Evolutionary conservation across 2,329 filamentous ascomycete species (phyloP).

Genomic region (Cadophora gregata): DNA sequence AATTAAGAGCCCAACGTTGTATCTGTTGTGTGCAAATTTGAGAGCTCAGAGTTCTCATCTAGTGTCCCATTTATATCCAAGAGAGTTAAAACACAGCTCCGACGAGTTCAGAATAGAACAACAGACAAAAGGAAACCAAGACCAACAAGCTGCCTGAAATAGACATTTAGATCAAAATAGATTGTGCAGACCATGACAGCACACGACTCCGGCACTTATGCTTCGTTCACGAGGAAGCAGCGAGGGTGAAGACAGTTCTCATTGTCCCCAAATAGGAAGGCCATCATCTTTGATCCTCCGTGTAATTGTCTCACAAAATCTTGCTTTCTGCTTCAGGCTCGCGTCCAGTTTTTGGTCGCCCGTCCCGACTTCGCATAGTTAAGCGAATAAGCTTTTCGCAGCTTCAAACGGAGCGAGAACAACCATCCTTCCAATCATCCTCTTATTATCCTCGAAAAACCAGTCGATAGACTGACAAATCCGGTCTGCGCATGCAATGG

Average conservation of each 20-base stretch:
- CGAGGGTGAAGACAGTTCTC: not conserved
- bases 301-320: constrained; percentile 16
- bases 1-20: too few relatives aligned
- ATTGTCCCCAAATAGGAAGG: constrained; percentile 13
- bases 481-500: constrained; percentile 21
- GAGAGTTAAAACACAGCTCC: not conserved
- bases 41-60: too few relatives aligned
- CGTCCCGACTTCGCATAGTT: constrained; percentile 2
- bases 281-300: constrained; percentile 10
- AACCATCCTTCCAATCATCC: constrained; percentile 21
- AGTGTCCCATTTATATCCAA: too few relatives aligned
- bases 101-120: not conserved
- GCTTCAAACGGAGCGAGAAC: constrained; percentile 27
- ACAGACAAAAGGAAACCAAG: not conserved
- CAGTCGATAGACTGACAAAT: constrained; percentile 28
- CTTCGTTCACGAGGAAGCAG: not conserved
- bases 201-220: not conserved
- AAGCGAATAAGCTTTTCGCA: constrained; percentile 16
- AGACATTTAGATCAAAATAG: too few relatives aligned
- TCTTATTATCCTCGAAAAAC: constrained; percentile 25
- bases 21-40: too few relatives aligned
- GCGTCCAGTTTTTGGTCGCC: constrained; percentile 10
- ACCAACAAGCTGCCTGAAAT: too few relatives aligned
- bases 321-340: constrained; percentile 16
- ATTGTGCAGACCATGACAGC: not conserved